Percentiles rank a stretch among this genome's conserved stretches.
Evolutionary conservation across 2,329 filamentous ascomycete species (phyloP).

Genomic region (Pezicula rhizophila): DNA sequence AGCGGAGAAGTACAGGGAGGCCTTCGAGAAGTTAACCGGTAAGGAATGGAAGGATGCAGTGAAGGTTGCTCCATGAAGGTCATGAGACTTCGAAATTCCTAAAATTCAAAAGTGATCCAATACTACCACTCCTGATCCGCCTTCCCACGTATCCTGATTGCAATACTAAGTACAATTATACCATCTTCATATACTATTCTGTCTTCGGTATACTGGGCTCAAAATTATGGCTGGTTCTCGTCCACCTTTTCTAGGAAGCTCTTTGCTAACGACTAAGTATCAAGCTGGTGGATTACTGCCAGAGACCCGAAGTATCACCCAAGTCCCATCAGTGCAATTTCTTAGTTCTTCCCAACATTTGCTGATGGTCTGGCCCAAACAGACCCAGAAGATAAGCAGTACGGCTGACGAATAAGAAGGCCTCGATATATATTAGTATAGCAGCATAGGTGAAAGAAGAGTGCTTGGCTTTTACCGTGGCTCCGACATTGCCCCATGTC

Average conservation of each 20-base stretch:
- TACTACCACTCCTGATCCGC: no score
- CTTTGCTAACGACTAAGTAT: no score
- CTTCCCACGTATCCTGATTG: no score
- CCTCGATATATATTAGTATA: conserved; percentile 24
- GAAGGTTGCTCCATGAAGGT: neutral
- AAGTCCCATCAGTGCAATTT: neutral
- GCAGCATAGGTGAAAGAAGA: neutral
- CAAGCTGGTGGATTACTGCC: no score
- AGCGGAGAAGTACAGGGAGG: conserved; percentile 67
- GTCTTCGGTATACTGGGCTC: no score
- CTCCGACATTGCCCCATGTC: conserved; percentile 68
- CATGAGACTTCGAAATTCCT: neutral
- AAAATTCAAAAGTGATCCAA: no score
- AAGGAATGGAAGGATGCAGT: conserved; percentile 34
- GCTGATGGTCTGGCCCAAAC: conserved; percentile 44
- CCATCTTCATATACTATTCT: no score
- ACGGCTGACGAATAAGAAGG: conserved; percentile 50
- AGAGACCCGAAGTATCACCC: neutral
- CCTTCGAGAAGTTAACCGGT: conserved; percentile 64
- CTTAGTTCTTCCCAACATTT: neutral
- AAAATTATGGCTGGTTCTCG: no score
- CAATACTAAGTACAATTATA: no score
- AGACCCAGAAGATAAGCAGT: conserved; percentile 51
- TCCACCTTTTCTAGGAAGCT: no score
- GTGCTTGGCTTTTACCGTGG: conserved; percentile 43